Percentiles rank a stretch among this genome's conserved stretches.
phyloP scores from a whole-genome alignment of 1,284 basidiomycete species.

The Microbotryum violaceum region DNA sequence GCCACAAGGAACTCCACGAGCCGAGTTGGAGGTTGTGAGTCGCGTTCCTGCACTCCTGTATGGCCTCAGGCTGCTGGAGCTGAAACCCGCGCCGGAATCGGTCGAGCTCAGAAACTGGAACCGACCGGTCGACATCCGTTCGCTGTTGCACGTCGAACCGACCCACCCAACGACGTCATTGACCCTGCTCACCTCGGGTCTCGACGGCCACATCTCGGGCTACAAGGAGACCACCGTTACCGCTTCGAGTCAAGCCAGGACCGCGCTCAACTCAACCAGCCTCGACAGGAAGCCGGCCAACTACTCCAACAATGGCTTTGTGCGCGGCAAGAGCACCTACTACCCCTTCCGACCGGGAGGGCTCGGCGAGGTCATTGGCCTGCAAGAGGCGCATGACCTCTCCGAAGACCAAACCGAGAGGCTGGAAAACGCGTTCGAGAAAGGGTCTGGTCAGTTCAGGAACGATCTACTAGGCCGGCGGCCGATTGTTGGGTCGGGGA shows the following conservation, averaged over 20 bases:
- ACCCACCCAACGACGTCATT: constrained; percentile 69
- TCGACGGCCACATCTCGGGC: constrained; percentile 69
- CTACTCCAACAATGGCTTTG: constrained; percentile 59
- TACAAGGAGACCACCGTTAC: constrained; percentile 61
- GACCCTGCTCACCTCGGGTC: constrained; percentile 64
- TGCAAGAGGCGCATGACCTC: constrained; percentile 47
- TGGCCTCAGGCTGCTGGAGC: no score
- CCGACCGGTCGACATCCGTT: constrained; percentile 20
- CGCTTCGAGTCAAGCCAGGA: constrained; percentile 43
- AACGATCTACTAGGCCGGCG: no score
- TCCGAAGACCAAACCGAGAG: constrained; percentile 33
- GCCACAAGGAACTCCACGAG: constrained; percentile 19
- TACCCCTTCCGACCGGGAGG: constrained; percentile 90
- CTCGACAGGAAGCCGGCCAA: constrained; percentile 73
- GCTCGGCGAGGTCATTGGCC: constrained; percentile 43
- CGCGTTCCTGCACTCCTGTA: background rate
- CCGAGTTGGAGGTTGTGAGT: constrained; percentile 26
- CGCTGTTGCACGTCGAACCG: constrained; percentile 43
- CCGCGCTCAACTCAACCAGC: constrained; percentile 67
- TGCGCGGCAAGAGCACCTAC: constrained; percentile 83
- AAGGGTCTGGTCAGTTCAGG: constrained; percentile 16
- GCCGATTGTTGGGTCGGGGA: constrained; percentile 22
- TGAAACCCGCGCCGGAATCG: background rate
- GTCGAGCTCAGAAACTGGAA: constrained; percentile 21
- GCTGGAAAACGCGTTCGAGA: constrained; percentile 31